Base-by-base conservation (phyloP, 495 filamentous ascomycete species). In the Penicillium bialowiezense region DNA sequence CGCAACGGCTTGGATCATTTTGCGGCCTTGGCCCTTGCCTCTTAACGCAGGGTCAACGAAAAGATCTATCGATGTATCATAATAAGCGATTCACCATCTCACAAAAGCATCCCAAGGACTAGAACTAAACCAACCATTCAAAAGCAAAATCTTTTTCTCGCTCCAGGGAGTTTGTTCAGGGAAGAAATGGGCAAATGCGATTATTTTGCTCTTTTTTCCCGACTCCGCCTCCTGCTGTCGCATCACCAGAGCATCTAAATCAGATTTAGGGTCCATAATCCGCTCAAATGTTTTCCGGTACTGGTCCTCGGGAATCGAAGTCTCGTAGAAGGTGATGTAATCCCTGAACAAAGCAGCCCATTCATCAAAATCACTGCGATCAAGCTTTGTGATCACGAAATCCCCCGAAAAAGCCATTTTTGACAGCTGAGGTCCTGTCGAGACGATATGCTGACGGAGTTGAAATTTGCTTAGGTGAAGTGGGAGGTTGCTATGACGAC, bases 11-110 rank as follows among this genome's bases (percentile, higher is more conserved):
- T 37, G 41, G 1, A 52, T 52, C 50, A 52, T 47, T 13, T 9
- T 35, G 26, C 50, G 50, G 29, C 50, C 50, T 19, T 41, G 50
- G 10, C 50, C 50, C 10, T 52, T 52, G 17, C 50, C 50, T 52
- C 50, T 47, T 3, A 47, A 14, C 7, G 43, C 28, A 3, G 50
- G 50, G 15, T 52, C 50, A 24, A 52, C 50, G 17, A 52, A 52
- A 28, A 52, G 50, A 52, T 52, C 50, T 52, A 35, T 19, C 23
- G 23, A 26, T 8, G 23, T 26, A 26, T 26, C 8, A 26, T 26
- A 8, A 21, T 41, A 41, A 41, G 18, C 19, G 18, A 41, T 41
- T 12, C 38, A 41, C 38, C 36, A 9, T n/a, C 38, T 41, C 38
- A 26, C 3, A 8, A 26, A 26, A 4, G 3, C 8, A 4, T 26